Evolutionary conservation across 805 yeast species (phyloP), one percentile per base, ranked within the genome.

Genomic region (Alloascoidea africana): DNA sequence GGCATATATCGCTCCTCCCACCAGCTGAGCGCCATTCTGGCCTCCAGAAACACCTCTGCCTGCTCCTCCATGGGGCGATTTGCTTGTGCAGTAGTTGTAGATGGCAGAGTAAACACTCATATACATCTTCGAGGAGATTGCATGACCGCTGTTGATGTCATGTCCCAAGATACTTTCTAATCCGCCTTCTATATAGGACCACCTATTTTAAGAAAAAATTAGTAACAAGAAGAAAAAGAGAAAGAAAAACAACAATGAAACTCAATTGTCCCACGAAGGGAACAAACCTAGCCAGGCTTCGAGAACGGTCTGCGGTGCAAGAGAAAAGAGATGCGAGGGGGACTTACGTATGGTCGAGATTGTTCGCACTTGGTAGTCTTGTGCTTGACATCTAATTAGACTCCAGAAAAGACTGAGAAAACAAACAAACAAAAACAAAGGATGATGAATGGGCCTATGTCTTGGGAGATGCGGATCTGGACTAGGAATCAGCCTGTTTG

Each of bases 61-160:
- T 34, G 44, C 17, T 27, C 48, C 39, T 15, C 50, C 27, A 27
- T 41, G 35, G 40, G 44, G 36, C 39, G 44, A 33, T 36, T 44
- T 38, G 32, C 38, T 39, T 16, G 49, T 40, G 62, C 97, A 87
- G 54, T 83, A 87, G 59, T 87, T 86, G 62, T 86, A 89, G 44
- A 89, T 79, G 3, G 93, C 89, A 1, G 96, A 84, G 58, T 87
- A 87, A 41, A 89, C 81, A 46, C 79, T 79, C 81, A 86, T 83
- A 58, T 84, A 86, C 77, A 80, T 72, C 44, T 54, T 72, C 34
- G 75, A 63, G 3, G 76, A 68, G 18, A 78, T 76, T 35, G 80
- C 68, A 3, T 80, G 76, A 40, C 73, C 72, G 41, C 50, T 53
- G 42, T 73, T 69, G 33, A 76, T 83, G 40, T 69, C 75, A 33